Base-by-base conservation (phyloP, 2,329 filamentous ascomycete species). In the Blastomyces silverae region DNA sequence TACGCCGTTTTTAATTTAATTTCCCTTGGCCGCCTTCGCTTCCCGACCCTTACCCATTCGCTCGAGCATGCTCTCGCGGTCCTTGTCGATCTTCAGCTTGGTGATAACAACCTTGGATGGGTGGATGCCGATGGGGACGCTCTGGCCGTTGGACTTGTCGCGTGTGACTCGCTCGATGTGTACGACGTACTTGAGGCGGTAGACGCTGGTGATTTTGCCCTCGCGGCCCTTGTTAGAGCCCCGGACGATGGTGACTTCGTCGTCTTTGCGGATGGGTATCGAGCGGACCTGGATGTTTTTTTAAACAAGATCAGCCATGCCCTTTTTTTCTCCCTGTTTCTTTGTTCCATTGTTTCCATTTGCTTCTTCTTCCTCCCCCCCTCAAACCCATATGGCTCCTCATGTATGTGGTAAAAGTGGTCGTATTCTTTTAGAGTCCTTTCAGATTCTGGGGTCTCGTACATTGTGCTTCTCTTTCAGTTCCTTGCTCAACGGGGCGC, bases 391-490 rank as follows among this genome's bases (percentile, higher is more conserved):
- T 44, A 25, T 25, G 37, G 3, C 7, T n/a, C 11, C 13, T 50
- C 8, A 25, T 48, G 22, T 8, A 5, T 31, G n/a, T 28, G 37
- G 17, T 8, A 37, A 34, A 57, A 17, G 20, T n/a, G 5, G 13
- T 15, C 6, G 25, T 48, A 11, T 61, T 3, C 22, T 5, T 48
- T 48, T 7, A 20, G 22, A 25, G 4, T 48, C 7, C 3, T 22
- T 48, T 42, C 39, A 42, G 20, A 42, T 58, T 42, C 4, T 34
- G 79, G 61, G 42, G 10, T 58, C 60, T 59, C 89, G 73, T 86
- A 97, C 94, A 82, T 96, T 96, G 90, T 99, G 90, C 88, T 99
- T 94, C 84, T 96, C 92, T 79, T 92, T 89, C 79, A 99, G 88
- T 85, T 99, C 94, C 87, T 96, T 96, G 85, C 86, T 90, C 74